Conservation (phyloP, 352 stramenopile genomes). For the Phytopythium cucurbitacearum region DNA sequence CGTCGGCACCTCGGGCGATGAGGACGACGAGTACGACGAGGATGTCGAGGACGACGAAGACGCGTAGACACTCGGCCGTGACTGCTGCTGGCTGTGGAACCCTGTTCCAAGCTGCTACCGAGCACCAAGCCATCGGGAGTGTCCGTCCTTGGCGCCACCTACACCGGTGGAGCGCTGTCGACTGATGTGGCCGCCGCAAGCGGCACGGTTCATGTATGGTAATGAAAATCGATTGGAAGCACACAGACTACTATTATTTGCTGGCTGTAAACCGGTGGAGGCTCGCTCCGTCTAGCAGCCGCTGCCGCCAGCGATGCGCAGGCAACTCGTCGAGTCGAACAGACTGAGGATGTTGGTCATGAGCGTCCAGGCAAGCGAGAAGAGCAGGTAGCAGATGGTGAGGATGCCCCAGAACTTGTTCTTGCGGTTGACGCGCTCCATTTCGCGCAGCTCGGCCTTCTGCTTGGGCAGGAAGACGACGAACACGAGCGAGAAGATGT, state of each 20-base stretch:
- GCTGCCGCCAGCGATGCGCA: constrained; percentile 42
- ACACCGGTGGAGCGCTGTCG: too few species aligned
- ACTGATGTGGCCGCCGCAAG: too few species aligned
- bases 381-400: constrained; percentile 26
- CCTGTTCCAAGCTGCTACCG: background rate
- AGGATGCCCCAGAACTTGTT: constrained; percentile 29
- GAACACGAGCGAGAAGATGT: constrained; percentile 35
- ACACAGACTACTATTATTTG: background rate
- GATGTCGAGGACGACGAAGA: constrained; percentile 14
- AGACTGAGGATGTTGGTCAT: constrained; percentile 61
- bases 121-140: background rate
- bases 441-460: constrained; percentile 33
- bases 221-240: background rate
- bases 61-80: background rate
- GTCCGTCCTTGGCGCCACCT: too few species aligned
- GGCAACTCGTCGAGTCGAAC: constrained; percentile 41
- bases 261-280: background rate
- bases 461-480: constrained; percentile 38
- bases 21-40: constrained; percentile 8
- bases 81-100: background rate
- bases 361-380: constrained; percentile 39
- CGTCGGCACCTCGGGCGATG: background rate
- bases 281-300: constrained; percentile 18
- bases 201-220: too few species aligned
- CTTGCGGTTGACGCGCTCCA: constrained; percentile 27